These are phyloP conservation scores for Quercus lobata DNA, from an alignment of 331 rosid species.

Conservation along the genomic window DNA sequence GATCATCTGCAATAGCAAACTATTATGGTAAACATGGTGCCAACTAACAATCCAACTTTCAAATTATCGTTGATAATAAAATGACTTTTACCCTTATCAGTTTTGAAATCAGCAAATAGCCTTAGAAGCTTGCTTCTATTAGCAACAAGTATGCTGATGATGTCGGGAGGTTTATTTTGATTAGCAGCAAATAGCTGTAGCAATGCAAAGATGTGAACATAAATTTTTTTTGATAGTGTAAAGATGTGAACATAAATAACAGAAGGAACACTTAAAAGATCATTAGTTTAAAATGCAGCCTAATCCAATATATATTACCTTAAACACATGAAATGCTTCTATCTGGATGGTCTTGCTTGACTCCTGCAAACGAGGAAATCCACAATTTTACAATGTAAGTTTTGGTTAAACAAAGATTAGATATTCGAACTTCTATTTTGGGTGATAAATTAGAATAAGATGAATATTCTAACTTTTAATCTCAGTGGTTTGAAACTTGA, in stretches of 20 bases:
- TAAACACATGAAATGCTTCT: slow-evolving; percentile 91
- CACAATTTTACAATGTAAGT: background rate
- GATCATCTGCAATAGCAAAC: slow-evolving; percentile 59
- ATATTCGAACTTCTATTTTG: background rate
- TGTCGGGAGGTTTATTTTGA: slow-evolving; percentile 79
- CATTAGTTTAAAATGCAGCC: background rate
- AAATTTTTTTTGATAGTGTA: background rate
- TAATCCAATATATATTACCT: slow-evolving; percentile 48
- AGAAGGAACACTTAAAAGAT: background rate
- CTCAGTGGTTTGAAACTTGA: background rate
- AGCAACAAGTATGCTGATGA: slow-evolving; percentile 72
- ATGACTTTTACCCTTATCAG: slow-evolving; percentile 62
- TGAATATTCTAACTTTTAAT: background rate
- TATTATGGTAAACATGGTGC: slow-evolving; percentile 17
- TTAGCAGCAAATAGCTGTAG: slow-evolving; percentile 92
- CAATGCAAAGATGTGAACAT: slow-evolving; percentile 24
- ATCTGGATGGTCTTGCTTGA: slow-evolving; percentile 91
- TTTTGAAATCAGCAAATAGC: slow-evolving; percentile 71
- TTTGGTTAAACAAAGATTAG: background rate
- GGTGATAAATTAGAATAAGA: background rate
- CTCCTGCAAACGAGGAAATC: slow-evolving; percentile 49
- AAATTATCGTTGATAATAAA: background rate
- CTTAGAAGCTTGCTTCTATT: slow-evolving; percentile 85
- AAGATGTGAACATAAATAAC: slow-evolving; percentile 22
- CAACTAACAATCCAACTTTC: background rate